Base-by-base conservation (phyloP, 192 early-diverging fungal genomes). In the Nowakowskiella sp. region DNA sequence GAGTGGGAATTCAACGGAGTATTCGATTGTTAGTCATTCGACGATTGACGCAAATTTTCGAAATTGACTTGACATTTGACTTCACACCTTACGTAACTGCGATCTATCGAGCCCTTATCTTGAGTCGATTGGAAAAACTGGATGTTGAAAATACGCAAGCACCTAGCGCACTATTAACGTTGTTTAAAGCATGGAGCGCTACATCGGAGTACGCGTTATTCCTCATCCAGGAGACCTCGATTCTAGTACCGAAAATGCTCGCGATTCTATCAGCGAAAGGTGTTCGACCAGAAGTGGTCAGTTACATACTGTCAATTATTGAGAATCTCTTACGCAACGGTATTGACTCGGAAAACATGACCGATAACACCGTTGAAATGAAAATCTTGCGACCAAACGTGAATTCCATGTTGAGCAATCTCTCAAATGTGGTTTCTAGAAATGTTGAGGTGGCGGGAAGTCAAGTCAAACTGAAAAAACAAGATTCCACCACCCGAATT, bases 61-160 rank as follows among this genome's bases (percentile, higher is more conserved):
- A 71, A n/a, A 57, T 89, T 54, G 78, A 78, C 16, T 72, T 77
- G 22, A 50, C 53, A 44, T 90, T 91, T 57, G 76, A 89, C 59
- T 97, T 91, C 64, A 28, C 47, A 1, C 77, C 86, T 4, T 93
- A 87, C 53, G 64, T 94, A 10, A 67, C 74, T 8, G 76, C 76
- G 33, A 85, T 98, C 62, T 97, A 81, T 51, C 50, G 68, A 10
- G 65, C 75, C 0, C 83, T 84, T 33, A 75, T 99, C 23, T 65
- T 78, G 34, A 69, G 78, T 8, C 80, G 90, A 22, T 62, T 99
- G 10, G 65, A 76, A 23, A 77, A 67, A 10, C 73, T 97, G 21
- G 73, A 70, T 25, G 58, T 59, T 13, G 96, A 99, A 61, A 91
- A 89, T 60, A 91, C 91, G 3, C 93, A 97, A 64, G 77, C 83